Percentiles rank a stretch among this genome's conserved stretches.
phyloP scores from a whole-genome alignment of 1,284 basidiomycete genomes.

The Volvariella volvacea region DNA sequence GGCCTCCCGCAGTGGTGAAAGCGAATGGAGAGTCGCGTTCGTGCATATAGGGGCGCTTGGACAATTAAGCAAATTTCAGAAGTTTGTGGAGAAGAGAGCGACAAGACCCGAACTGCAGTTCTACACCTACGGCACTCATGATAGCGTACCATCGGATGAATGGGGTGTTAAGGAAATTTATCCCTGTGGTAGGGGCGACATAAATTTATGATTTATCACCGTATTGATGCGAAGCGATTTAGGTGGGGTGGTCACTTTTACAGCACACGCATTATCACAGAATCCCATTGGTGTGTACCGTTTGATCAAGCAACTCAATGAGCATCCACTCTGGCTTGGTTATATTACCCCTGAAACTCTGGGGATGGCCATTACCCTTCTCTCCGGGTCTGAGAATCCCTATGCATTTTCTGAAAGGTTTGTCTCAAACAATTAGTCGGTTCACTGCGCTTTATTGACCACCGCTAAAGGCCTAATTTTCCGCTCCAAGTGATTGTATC shows the following conservation, averaged over 20 bases:
- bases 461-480: conserved; percentile 27
- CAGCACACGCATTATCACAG: conserved; percentile 46
- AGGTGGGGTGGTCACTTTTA: conserved; percentile 69
- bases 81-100: conserved; percentile 36
- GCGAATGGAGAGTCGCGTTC: conserved; percentile 45
- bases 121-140: conserved; percentile 59
- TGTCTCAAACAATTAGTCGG: not conserved
- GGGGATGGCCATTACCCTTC: conserved; percentile 34
- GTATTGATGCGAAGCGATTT: conserved; percentile 7
- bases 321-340: conserved; percentile 60
- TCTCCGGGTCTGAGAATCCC: conserved; percentile 27
- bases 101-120: conserved; percentile 44
- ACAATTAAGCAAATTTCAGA: conserved; percentile 38
- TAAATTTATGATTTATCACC: not conserved
- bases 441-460: not conserved
- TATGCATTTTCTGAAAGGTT: conserved; percentile 27
- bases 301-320: conserved; percentile 39
- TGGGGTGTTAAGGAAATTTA: conserved; percentile 63
- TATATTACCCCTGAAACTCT: conserved; percentile 57
- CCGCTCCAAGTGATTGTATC: conserved; percentile 35
- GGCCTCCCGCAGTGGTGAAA: conserved; percentile 15
- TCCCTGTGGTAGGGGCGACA: conserved; percentile 44
- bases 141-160: conserved; percentile 34
- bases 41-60: conserved; percentile 54
- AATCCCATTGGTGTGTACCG: conserved; percentile 38